Percentiles rank a stretch among this genome's conserved stretches.
phyloP scores from a whole-genome alignment of 2,329 filamentous ascomycete genomes.

The Aspergillus arachidicola region DNA sequence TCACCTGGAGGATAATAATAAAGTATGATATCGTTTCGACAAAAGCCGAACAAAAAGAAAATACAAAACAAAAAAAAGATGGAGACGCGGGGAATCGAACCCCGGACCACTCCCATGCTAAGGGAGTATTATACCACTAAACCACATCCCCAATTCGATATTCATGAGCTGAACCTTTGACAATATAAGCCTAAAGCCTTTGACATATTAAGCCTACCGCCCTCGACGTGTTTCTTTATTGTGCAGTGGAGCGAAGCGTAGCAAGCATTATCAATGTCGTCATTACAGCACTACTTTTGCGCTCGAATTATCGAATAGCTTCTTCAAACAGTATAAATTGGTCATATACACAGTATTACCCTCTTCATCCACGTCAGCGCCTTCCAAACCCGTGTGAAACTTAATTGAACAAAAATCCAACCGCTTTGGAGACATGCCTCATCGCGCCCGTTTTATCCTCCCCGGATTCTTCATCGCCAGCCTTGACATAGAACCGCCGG shows the following conservation, averaged over 20 bases:
- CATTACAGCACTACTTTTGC: neutral
- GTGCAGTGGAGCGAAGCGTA: too few relatives aligned
- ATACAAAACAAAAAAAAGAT: neutral
- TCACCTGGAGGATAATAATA: too few relatives aligned
- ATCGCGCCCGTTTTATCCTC: slow-evolving; percentile 7
- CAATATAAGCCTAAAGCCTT: too few relatives aligned
- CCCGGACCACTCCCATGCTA: neutral
- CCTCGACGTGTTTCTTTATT: too few relatives aligned
- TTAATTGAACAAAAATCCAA: slow-evolving; percentile 11
- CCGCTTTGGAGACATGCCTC: slow-evolving; percentile 9
- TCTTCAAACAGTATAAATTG: neutral
- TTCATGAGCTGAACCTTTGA: too few relatives aligned
- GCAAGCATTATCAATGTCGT: too few relatives aligned
- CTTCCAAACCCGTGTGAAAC: neutral
- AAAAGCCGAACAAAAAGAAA: too few relatives aligned
- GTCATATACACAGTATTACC: neutral
- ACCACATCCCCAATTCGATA: neutral
- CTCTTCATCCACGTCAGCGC: neutral
- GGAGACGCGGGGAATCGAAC: neutral
- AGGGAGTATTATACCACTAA: neutral
- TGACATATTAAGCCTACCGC: too few relatives aligned
- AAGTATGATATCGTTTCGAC: too few relatives aligned
- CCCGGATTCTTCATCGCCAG: slow-evolving; percentile 17
- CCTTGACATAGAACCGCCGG: slow-evolving; percentile 19
- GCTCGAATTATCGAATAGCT: neutral